These are phyloP conservation scores for Stagonosporopsis cucurbitacearum DNA, from an alignment of 2,329 filamentous ascomycete genomes.

Conservation along the genomic window DNA sequence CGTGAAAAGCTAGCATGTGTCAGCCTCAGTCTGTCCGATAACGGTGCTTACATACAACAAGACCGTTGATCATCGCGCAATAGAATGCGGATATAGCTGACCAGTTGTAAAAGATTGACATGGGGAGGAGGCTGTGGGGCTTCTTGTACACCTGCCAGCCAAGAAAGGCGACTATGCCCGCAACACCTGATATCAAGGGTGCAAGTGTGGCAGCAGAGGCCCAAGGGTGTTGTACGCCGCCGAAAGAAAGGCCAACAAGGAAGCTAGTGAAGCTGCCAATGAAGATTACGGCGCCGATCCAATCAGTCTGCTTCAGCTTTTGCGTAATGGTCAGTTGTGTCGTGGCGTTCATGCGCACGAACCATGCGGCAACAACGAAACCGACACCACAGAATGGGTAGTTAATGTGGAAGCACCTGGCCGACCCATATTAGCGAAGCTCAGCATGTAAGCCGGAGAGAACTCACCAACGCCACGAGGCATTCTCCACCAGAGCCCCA, in stretches of 20 bases:
- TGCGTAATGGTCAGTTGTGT: constrained; percentile 25
- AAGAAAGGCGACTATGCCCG: constrained; percentile 41
- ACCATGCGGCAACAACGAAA: constrained; percentile 31
- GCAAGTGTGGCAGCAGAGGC: constrained; percentile 48
- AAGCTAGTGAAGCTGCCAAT: constrained; percentile 48
- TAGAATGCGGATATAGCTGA: constrained; percentile 50
- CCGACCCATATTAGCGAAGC: neutral
- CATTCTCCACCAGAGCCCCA: constrained; percentile 60
- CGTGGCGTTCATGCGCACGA: constrained; percentile 30
- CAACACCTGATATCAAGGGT: constrained; percentile 48
- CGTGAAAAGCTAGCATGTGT: constrained; percentile 46
- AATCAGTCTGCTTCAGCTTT: constrained; percentile 48
- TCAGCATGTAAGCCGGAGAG: neutral
- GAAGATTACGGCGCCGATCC: constrained; percentile 52
- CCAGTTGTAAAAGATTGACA: constrained; percentile 47
- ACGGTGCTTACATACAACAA: constrained; percentile 47
- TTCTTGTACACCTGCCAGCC: constrained; percentile 48
- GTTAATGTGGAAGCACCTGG: constrained; percentile 66
- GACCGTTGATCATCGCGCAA: constrained; percentile 51
- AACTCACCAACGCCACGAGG: constrained; percentile 61
- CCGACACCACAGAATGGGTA: constrained; percentile 58
- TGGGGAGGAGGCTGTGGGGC: constrained; percentile 47
- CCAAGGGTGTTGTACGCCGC: constrained; percentile 52
- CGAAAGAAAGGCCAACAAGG: constrained; percentile 54
- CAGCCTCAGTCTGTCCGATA: neutral